A percentile compares a stretch with the other conserved stretches of the same genome.
Conservation (phyloP, 2,329 filamentous ascomycete species). For the Penicillium brasilianum region DNA sequence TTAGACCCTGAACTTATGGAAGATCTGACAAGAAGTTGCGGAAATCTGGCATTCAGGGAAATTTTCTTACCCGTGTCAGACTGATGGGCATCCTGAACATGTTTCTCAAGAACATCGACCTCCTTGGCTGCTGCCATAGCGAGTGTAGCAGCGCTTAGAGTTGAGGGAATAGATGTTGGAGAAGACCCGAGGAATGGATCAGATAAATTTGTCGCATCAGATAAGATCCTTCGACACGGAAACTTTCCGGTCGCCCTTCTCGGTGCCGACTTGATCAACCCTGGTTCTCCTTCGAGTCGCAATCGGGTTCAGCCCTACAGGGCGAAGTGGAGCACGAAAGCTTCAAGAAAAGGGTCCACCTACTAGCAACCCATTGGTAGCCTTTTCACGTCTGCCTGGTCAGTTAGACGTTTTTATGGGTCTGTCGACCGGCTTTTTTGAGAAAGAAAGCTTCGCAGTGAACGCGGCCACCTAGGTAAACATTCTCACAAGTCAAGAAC, state of each 20-base stretch:
- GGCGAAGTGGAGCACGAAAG: constrained; percentile 12
- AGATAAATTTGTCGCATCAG: constrained; percentile 28
- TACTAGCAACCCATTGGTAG: neutral
- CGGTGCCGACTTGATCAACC: neutral
- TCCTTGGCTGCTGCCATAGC: neutral
- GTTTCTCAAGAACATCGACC: neutral
- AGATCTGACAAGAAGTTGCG: too few relatives aligned
- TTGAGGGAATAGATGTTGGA: constrained; percentile 28
- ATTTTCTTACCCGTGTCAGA: neutral
- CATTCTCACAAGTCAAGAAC: neutral
- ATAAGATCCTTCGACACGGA: constrained; percentile 22
- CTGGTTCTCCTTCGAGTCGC: neutral
- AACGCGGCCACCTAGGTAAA: neutral
- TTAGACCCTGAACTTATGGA: neutral
- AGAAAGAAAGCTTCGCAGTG: too few relatives aligned
- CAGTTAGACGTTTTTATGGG: neutral
- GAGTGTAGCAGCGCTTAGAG: constrained; percentile 40
- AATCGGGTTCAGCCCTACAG: constrained; percentile 18
- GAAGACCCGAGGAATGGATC: constrained; percentile 17
- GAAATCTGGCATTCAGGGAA: neutral
- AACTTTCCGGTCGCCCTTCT: neutral
- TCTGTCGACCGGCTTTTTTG: neutral
- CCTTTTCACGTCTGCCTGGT: constrained; percentile 12
- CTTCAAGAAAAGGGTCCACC: constrained; percentile 1
- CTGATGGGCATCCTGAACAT: neutral